Conservation (phyloP, 2,329 filamentous ascomycete genomes). For the Verruconis gallopava region DNA sequence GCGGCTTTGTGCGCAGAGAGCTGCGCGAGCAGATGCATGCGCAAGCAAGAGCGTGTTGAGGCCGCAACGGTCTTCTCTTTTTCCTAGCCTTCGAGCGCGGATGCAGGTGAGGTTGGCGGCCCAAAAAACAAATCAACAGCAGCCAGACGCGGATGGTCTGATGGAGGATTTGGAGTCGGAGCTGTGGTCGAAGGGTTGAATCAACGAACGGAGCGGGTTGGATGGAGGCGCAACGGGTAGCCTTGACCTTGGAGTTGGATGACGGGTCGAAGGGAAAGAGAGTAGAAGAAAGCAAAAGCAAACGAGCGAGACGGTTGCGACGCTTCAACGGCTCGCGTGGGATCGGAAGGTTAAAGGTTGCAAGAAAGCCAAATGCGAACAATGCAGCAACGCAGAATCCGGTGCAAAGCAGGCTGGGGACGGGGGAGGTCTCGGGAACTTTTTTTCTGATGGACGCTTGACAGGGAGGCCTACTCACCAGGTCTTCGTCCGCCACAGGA, state of each 20-base stretch:
- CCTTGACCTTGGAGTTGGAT: constrained; percentile 1
- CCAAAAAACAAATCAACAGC: too few relatives aligned
- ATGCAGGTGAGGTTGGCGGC: too few relatives aligned
- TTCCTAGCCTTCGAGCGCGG: background rate
- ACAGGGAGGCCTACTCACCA: constrained; percentile 29
- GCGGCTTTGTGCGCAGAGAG: constrained; percentile 21
- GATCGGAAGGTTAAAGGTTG: constrained; percentile 1
- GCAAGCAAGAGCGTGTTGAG: constrained; percentile 17
- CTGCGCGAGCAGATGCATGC: constrained; percentile 22
- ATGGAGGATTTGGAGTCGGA: background rate
- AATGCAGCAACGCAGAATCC: constrained; percentile 2
- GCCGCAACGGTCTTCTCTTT: constrained; percentile 8
- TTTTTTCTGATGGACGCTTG: constrained; percentile 1
- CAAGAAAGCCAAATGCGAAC: background rate
- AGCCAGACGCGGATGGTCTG: background rate
- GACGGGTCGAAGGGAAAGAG: background rate
- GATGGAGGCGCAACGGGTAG: background rate
- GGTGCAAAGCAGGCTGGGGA: constrained; percentile 4
- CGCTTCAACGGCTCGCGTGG: background rate
- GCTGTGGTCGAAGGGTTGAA: background rate
- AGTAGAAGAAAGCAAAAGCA: background rate
- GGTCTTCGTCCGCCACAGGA: constrained; percentile 29
- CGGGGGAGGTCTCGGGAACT: background rate
- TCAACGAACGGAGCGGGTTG: background rate
- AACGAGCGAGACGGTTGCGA: background rate